A percentile compares a stretch with the other conserved stretches of the same genome.
These are phyloP conservation scores for Alopecurus myosuroides DNA, from an alignment of 176 grass and related monocot genomes.

Conservation along the genomic window DNA sequence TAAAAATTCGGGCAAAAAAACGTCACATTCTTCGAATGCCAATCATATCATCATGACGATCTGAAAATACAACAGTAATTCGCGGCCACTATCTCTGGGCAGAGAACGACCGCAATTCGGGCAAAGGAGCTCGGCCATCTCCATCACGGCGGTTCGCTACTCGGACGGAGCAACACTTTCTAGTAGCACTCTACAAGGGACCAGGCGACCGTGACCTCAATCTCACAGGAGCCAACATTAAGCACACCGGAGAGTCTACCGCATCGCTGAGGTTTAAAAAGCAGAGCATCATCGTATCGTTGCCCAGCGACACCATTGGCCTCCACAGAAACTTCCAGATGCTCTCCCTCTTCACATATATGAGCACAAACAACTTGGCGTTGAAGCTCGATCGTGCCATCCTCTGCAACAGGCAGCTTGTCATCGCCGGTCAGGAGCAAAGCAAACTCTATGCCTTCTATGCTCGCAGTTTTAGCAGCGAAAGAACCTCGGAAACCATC, in stretches of 20 bases:
- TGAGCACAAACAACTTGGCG: neutral
- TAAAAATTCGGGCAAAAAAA: no score
- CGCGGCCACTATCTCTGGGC: neutral
- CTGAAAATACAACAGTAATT: neutral
- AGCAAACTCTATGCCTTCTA: neutral
- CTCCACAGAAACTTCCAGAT: neutral
- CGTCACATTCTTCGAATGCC: no score
- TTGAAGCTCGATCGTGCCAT: neutral
- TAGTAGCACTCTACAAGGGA: neutral
- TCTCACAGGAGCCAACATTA: neutral
- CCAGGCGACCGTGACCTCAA: neutral
- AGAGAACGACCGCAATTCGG: neutral
- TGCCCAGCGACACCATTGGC: neutral
- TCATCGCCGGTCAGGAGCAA: neutral
- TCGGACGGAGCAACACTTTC: neutral
- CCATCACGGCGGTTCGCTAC: neutral
- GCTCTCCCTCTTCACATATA: neutral
- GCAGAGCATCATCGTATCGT: neutral
- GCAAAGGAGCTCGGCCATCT: neutral
- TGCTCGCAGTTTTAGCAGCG: neutral
- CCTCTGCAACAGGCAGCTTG: neutral
- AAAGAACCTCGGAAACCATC: neutral
- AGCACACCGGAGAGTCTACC: neutral
- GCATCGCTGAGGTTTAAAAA: neutral
- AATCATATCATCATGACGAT: neutral